phyloP scores from a whole-genome alignment of 345 rosid species.

The Gossypium ekmanianum region DNA sequence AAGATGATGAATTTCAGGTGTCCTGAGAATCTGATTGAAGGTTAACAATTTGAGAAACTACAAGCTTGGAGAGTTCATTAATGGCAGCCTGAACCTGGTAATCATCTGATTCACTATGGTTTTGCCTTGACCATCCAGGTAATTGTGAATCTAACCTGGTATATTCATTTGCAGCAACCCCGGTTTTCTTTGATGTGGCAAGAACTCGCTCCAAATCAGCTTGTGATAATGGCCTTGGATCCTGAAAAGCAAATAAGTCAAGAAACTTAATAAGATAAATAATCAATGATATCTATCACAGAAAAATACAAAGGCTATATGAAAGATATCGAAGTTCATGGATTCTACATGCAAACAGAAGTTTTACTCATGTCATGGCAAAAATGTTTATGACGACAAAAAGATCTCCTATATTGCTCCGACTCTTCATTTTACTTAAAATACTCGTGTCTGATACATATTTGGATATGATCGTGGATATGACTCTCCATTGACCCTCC shows the following conservation, averaged over 20 bases:
- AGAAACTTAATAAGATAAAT: neutral
- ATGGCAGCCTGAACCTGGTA: constrained; percentile 69
- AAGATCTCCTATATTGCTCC: neutral
- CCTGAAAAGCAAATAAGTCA: constrained; percentile 31
- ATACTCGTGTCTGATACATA: neutral
- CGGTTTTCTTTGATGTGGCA: constrained; percentile 61
- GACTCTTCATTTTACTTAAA: neutral
- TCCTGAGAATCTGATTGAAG: constrained; percentile 68
- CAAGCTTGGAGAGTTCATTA: constrained; percentile 73
- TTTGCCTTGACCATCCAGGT: constrained; percentile 42
- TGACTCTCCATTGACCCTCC: neutral
- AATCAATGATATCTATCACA: neutral
- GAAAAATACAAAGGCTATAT: too few relatives aligned
- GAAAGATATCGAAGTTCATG: neutral
- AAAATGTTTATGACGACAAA: neutral
- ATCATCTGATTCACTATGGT: constrained; percentile 48
- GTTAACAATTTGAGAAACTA: constrained; percentile 71
- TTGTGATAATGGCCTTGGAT: constrained; percentile 66
- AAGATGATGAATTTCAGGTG: constrained; percentile 28
- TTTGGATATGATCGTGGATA: neutral
- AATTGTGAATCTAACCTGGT: constrained; percentile 46
- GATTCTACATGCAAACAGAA: neutral
- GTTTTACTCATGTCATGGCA: neutral
- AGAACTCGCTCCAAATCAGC: constrained; percentile 68
- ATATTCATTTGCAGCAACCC: constrained; percentile 73